Evolutionary conservation across 2,329 filamentous ascomycete genomes (phyloP).

Genomic region (Fusarium chuoi): DNA sequence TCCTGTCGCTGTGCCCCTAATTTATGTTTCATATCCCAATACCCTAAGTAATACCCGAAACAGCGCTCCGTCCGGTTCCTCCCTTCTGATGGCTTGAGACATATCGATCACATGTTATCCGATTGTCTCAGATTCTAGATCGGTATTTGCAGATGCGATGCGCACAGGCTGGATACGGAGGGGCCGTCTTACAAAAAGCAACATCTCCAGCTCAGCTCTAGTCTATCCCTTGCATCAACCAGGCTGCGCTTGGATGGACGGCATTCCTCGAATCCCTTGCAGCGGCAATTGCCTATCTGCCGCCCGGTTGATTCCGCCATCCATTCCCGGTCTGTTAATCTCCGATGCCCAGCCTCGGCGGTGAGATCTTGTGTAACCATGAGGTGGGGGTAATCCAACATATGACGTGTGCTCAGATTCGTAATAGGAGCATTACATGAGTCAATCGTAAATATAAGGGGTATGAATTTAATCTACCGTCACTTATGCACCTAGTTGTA

Average conservation of each 20-base stretch:
- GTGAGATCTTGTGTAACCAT: background rate
- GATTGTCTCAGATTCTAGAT: background rate
- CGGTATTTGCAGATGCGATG: background rate
- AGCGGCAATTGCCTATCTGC: background rate
- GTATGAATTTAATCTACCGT: rapidly evolving
- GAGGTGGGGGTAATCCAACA: background rate
- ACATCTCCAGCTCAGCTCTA: background rate
- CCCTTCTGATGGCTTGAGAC: background rate
- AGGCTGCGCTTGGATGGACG: background rate
- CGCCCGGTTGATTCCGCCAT: background rate
- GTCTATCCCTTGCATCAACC: background rate
- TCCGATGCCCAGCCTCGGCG: background rate
- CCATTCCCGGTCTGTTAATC: background rate
- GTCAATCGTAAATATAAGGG: too few species aligned
- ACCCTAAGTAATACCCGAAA: background rate
- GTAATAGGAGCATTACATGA: background rate
- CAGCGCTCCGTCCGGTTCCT: background rate
- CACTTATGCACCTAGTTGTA: rapidly evolving
- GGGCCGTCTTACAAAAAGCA: background rate
- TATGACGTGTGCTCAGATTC: background rate
- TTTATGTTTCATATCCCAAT: background rate
- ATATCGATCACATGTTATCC: background rate
- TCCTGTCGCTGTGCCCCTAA: background rate
- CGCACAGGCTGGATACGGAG: background rate
- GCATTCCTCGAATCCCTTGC: background rate